Conservation (phyloP, 1,284 basidiomycete species). For the Mrakiaceae sp. region DNA sequence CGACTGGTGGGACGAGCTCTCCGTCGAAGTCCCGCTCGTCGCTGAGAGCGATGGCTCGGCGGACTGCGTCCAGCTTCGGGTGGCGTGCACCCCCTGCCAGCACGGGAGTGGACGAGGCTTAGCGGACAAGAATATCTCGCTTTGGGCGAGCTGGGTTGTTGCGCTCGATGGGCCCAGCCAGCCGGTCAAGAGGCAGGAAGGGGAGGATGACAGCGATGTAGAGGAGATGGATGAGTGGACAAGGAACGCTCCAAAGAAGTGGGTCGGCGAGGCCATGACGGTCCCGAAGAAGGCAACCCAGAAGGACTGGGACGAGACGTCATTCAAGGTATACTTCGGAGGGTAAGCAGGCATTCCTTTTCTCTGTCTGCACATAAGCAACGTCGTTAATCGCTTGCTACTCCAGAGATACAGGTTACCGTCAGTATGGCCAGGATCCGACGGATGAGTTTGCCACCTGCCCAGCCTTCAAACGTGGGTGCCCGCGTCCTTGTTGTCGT, state of each 20-base stretch:
- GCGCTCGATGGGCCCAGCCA: conserved; percentile 27
- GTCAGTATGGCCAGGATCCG: conserved; percentile 3
- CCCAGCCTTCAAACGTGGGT: conserved; percentile 11
- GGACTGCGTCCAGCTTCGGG: neutral
- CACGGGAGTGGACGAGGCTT: conserved; percentile 1
- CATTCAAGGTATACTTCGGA: conserved; percentile 10
- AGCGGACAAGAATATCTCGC: neutral
- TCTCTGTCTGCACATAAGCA: neutral
- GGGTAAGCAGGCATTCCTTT: neutral
- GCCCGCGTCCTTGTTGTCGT: neutral
- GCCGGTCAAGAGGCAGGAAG: conserved; percentile 47
- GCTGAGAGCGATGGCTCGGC: neutral
- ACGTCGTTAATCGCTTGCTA: neutral
- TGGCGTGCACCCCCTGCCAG: conserved; percentile 11
- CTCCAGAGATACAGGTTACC: conserved; percentile 10
- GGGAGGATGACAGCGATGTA: conserved; percentile 48
- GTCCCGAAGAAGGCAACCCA: neutral
- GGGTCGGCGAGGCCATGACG: neutral
- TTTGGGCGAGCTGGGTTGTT: conserved; percentile 12
- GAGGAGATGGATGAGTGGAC: neutral
- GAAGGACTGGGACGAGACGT: neutral
- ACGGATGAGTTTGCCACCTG: conserved; percentile 1
- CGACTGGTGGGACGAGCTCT: conserved; percentile 15
- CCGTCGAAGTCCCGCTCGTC: neutral
- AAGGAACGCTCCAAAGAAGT: neutral